Conservation (phyloP, 352 stramenopile genomes). For the Pythium apleroticum region DNA sequence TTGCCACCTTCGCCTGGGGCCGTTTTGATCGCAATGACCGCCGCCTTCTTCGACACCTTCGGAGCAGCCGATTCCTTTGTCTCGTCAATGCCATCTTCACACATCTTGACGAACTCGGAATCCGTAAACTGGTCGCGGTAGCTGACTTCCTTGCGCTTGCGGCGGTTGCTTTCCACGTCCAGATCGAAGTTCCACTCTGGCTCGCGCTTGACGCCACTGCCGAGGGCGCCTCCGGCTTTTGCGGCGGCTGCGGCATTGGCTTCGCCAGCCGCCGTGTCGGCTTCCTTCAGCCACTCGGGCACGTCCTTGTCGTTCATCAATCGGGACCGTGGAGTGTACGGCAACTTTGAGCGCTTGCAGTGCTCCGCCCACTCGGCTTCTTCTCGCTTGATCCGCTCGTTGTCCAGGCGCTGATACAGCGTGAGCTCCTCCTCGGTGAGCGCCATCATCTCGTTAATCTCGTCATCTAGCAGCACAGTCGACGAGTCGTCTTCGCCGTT, state of each 20-base stretch:
- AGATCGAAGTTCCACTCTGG: slow-evolving; percentile 66
- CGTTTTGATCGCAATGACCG: slow-evolving; percentile 17
- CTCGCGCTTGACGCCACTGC: slow-evolving; percentile 37
- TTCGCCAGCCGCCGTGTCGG: slow-evolving; percentile 32
- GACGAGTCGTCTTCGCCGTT: slow-evolving; percentile 63
- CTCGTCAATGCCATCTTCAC: slow-evolving; percentile 73
- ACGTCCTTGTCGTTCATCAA: slow-evolving; percentile 75
- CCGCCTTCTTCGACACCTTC: slow-evolving; percentile 31
- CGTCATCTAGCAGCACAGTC: slow-evolving; percentile 75
- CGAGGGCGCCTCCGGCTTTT: neutral
- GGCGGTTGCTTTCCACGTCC: slow-evolving; percentile 43
- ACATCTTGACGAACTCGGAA: slow-evolving; percentile 87
- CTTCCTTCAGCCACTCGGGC: slow-evolving; percentile 72
- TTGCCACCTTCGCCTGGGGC: slow-evolving; percentile 11
- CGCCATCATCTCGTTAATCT: slow-evolving; percentile 91
- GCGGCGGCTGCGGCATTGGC: neutral
- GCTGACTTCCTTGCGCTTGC: slow-evolving; percentile 84
- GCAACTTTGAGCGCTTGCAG: slow-evolving; percentile 57
- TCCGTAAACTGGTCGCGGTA: slow-evolving; percentile 87
- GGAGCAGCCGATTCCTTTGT: slow-evolving; percentile 12
- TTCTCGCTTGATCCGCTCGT: slow-evolving; percentile 60
- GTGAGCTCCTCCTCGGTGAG: slow-evolving; percentile 80
- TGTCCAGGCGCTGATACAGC: slow-evolving; percentile 76
- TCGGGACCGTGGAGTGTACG: slow-evolving; percentile 45
- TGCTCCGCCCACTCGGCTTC: slow-evolving; percentile 64